phyloP scores from a whole-genome alignment of 1,139 yeast species.

The Yamadazyma sp. region DNA sequence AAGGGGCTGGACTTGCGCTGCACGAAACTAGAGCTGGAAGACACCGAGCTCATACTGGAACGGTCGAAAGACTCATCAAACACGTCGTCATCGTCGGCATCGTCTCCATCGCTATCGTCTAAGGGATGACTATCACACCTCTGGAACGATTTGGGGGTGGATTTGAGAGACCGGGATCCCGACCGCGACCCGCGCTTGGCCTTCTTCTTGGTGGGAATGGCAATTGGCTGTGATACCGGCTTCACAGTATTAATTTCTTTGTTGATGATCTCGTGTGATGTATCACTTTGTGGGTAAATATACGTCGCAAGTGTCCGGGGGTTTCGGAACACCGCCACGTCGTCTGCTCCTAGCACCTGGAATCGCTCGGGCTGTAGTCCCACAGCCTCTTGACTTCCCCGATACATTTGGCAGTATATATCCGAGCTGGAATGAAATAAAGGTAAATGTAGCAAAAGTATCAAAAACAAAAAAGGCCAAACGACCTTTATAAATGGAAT shows the following conservation, averaged over 20 bases:
- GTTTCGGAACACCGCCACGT: no score
- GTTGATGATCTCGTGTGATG: background rate
- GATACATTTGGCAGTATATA: no score
- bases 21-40: constrained; percentile 3
- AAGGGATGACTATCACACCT: constrained; percentile 9
- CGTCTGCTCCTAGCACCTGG: no score
- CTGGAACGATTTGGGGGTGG: constrained; percentile 1
- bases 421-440: no score
- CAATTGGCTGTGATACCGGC: background rate
- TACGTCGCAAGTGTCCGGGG: no score
- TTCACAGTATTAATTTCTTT: background rate
- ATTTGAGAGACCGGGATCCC: background rate
- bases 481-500: background rate
- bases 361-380: no score
- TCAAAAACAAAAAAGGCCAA: no score
- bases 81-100: constrained; percentile 12
- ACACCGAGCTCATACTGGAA: constrained; percentile 3
- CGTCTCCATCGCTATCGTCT: constrained; percentile 13
- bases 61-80: constrained; percentile 14
- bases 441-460: no score
- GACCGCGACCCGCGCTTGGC: background rate
- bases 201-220: background rate
- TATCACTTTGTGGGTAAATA: no score
- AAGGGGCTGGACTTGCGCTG: constrained; percentile 3
- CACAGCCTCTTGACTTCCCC: no score